phyloP scores from a whole-genome alignment of 148 eudicot species.

The Gaultheria prostrata region DNA sequence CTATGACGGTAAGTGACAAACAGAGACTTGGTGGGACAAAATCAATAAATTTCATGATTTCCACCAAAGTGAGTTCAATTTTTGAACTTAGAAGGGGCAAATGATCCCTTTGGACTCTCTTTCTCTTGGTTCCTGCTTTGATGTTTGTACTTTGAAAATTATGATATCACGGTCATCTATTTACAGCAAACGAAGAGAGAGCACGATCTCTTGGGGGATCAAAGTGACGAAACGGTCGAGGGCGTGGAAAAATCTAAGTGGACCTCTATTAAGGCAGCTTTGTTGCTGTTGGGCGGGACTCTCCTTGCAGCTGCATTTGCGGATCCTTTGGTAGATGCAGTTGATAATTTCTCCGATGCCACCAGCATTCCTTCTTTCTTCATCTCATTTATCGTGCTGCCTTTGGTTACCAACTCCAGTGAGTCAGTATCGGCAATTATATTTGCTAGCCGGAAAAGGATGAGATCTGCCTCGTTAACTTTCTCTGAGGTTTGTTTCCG shows the following conservation, averaged over 20 bases:
- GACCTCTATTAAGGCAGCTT: slow-evolving; percentile 29
- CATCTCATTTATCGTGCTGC: slow-evolving; percentile 44
- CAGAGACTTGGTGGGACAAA: neutral
- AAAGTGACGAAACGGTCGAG: slow-evolving; percentile 31
- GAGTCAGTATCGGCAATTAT: slow-evolving; percentile 40
- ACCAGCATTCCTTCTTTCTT: slow-evolving; percentile 49
- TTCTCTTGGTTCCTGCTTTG: neutral
- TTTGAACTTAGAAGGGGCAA: neutral
- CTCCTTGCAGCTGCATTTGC: slow-evolving; percentile 44
- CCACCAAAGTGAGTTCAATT: neutral
- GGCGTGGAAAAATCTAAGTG: slow-evolving; percentile 24
- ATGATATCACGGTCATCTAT: neutral
- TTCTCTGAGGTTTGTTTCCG: slow-evolving; percentile 38
- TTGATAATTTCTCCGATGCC: slow-evolving; percentile 43
- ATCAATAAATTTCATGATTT: neutral
- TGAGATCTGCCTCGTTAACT: slow-evolving; percentile 40
- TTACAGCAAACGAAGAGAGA: slow-evolving; percentile 36
- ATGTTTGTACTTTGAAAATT: neutral
- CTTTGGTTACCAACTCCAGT: slow-evolving; percentile 46
- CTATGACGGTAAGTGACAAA: neutral
- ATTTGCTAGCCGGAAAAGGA: slow-evolving; percentile 33
- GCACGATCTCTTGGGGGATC: slow-evolving; percentile 27
- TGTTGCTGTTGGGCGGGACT: slow-evolving; percentile 34
- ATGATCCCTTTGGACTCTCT: neutral
- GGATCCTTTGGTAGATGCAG: slow-evolving; percentile 55